Conservation (phyloP, 768 basidiomycete species). For the Boletus fagicola region DNA sequence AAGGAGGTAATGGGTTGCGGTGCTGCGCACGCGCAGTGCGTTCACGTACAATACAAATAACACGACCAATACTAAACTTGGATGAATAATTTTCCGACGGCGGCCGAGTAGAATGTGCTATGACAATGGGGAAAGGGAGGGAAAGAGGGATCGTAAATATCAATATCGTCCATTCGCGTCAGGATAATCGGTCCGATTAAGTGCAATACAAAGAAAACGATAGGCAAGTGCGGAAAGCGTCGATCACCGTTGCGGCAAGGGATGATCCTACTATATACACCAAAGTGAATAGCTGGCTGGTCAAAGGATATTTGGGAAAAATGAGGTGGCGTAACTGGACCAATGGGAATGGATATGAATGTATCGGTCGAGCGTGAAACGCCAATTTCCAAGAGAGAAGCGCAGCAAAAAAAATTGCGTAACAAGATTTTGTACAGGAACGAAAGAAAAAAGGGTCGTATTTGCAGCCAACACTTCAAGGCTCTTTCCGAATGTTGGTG, state of each 20-base stretch:
- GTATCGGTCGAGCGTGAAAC: conserved; percentile 2
- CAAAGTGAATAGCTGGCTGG: neutral
- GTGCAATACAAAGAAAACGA: conserved; percentile 2
- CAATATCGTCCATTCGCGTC: conserved; percentile 9
- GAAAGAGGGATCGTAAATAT: neutral
- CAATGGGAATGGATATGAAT: conserved; percentile 1
- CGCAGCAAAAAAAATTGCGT: neutral
- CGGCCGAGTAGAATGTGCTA: neutral
- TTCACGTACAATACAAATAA: neutral
- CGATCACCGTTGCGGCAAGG: neutral
- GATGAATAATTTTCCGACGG: neutral
- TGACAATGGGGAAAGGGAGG: neutral
- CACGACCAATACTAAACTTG: neutral
- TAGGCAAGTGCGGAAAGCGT: neutral
- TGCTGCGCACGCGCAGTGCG: conserved; percentile 7
- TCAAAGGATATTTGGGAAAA: neutral
- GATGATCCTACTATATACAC: conserved; percentile 5
- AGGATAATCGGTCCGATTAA: conserved; percentile 1
- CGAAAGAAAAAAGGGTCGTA: neutral
- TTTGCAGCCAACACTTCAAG: neutral
- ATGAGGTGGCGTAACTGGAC: neutral
- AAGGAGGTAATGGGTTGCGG: neutral
- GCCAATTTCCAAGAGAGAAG: neutral
- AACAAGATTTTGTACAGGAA: neutral
- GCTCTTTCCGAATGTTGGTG: conserved; percentile 48